phyloP scores from a whole-genome alignment of 2,329 filamentous ascomycete genomes.

The Monilinia aucupariae region DNA sequence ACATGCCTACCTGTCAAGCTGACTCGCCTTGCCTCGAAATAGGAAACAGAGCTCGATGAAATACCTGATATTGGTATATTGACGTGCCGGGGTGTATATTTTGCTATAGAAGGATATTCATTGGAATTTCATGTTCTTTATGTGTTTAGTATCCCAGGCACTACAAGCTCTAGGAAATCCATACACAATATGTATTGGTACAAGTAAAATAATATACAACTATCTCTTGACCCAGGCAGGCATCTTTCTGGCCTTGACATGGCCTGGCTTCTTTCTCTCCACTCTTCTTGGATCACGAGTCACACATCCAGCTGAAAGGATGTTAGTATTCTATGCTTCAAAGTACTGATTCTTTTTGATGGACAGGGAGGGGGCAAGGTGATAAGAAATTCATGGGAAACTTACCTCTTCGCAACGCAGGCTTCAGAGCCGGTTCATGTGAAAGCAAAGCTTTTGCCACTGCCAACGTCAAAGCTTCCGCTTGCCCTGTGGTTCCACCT shows the following conservation, averaged over 20 bases:
- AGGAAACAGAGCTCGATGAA: background rate
- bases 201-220: constrained; percentile 31
- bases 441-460: constrained; percentile 81
- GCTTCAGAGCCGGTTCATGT: constrained; percentile 90
- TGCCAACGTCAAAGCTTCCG: constrained; percentile 87
- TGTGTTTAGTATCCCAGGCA: background rate
- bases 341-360: constrained; percentile 9
- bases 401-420: constrained; percentile 82
- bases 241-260: constrained; percentile 95
- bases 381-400: constrained; percentile 22
- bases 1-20: background rate
- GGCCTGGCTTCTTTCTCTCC: constrained; percentile 96
- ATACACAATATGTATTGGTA: constrained; percentile 20
- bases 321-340: constrained; percentile 26
- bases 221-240: constrained; percentile 87
- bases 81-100: background rate
- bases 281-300: constrained; percentile 87
- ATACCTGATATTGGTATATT: background rate
- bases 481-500: constrained; percentile 90
- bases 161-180: background rate
- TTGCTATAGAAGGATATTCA: background rate
- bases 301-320: constrained; percentile 72
- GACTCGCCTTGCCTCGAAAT: background rate
- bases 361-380: background rate
- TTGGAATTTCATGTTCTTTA: constrained; percentile 1